Base-by-base conservation (phyloP, 2,329 filamentous ascomycete species). In the Penicillium sp. region DNA sequence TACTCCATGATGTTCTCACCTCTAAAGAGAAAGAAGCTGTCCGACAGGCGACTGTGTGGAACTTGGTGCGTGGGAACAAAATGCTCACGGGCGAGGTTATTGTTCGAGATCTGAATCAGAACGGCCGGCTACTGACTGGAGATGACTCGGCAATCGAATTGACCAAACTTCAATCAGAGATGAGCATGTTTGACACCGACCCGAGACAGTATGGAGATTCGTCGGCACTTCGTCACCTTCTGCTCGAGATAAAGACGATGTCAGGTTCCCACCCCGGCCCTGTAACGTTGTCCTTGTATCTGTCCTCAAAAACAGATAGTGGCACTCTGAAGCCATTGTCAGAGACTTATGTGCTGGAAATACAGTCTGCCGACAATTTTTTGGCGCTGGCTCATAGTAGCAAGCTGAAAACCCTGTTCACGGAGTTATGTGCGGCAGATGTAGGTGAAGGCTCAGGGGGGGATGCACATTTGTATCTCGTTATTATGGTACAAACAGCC, bases 131-230 rank as follows among this genome's bases (percentile, higher is more conserved):
- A 26, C 75, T 99, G 65, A 97, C 92, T 0, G 91, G 90, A 12
- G 89, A 97, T 53, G 94, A 99, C 72, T 96, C 92, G 1, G 90
- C 94, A 3, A 89, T 97, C 26, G 89, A 96, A 58, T 84, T 97
- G 62, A 93, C 93, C 6, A 91, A 86, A 68, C 78, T 97, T 56
- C 95, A 99, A 76, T 95, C 94, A 4, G 84, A 92, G 68, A 99
- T 99, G 94, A 96, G 91, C 72, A 82, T 97, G 65, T 79, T 99
- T 47, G 88, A 96, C 57, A 88, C 90, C 63, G 84, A 87, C n/a
- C 92, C 91, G 0, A 82, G 83, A 20, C 79, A 83, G 3, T 77
- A 83, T 9, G 74, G 83, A 16, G 91, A 88, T 63, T 79, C 91
- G 63, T 81, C 87, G 50, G 86, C 84, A 1, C 80, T 89, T 35